These are phyloP conservation scores for Thraustochytrium striatum DNA, from an alignment of 352 stramenopile genomes.

Conservation along the genomic window DNA sequence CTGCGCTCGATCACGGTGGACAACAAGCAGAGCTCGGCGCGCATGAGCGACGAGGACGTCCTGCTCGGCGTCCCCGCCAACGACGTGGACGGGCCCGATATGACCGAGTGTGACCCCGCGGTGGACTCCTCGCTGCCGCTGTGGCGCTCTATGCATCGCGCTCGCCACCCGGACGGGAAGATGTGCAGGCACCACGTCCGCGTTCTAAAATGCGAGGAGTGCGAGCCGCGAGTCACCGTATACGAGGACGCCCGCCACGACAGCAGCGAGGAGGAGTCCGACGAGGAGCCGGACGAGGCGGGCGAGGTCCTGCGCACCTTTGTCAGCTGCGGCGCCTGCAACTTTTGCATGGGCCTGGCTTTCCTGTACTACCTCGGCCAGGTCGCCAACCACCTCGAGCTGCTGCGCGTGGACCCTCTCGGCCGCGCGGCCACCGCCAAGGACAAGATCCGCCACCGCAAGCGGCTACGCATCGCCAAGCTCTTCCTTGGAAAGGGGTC, in stretches of 20 bases:
- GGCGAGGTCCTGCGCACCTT: constrained; percentile 12
- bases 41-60: background rate
- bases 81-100: background rate
- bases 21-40: constrained; percentile 10
- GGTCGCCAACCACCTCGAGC: constrained; percentile 56
- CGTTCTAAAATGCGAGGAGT: no score
- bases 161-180: no score
- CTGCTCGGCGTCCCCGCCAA: constrained; percentile 6
- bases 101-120: constrained; percentile 55
- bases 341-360: constrained; percentile 52
- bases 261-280: constrained; percentile 36
- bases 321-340: constrained; percentile 52
- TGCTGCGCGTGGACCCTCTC: constrained; percentile 53
- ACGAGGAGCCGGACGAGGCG: background rate
- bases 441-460: background rate
- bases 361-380: constrained; percentile 54
- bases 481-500: background rate
- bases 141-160: constrained; percentile 59
- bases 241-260: no score
- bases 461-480: background rate
- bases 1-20: constrained; percentile 36
- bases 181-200: no score
- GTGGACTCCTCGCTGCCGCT: constrained; percentile 58
- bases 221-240: no score
- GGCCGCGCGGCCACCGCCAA: background rate